Percentiles rank a stretch among this genome's conserved stretches.
These are phyloP conservation scores for Syzygium malaccense DNA, from an alignment of 441 rosid species.

Conservation along the genomic window DNA sequence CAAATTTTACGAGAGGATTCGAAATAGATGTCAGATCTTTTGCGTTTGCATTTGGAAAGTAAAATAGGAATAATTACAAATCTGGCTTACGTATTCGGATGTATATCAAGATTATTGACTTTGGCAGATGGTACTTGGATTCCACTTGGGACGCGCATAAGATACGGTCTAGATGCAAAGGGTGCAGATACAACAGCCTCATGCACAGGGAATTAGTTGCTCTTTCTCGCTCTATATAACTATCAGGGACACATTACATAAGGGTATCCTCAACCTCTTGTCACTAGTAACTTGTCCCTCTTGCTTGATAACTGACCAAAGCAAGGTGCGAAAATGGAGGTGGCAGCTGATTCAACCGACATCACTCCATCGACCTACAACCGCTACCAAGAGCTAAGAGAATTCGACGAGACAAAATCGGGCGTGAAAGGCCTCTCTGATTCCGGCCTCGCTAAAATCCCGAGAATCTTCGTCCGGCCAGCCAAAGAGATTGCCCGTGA, in stretches of 20 bases:
- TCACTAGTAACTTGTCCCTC: not conserved
- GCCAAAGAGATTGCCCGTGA: not conserved
- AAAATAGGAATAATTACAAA: not conserved
- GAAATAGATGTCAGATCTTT: not conserved
- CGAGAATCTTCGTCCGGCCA: not conserved
- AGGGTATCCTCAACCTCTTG: not conserved
- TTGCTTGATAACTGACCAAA: not conserved
- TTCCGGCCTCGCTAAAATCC: not conserved
- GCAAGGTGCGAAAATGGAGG: not conserved
- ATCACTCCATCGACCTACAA: not conserved
- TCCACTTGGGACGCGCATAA: not conserved
- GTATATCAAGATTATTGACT: not conserved
- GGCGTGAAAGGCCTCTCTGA: not conserved
- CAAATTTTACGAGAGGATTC: not conserved
- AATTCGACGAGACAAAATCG: not conserved
- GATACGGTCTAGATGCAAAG: not conserved
- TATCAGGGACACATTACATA: too few species aligned
- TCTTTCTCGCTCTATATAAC: too few species aligned
- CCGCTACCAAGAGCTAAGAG: not conserved
- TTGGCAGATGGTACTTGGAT: not conserved
- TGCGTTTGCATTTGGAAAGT: not conserved
- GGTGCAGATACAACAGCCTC: too few species aligned
- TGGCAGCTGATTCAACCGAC: not conserved
- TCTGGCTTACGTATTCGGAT: too few species aligned
- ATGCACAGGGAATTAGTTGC: too few species aligned